Percentiles rank a stretch among this genome's conserved stretches.
These are phyloP conservation scores for Ustilago cynodontis DNA, from an alignment of 1,284 basidiomycete species.

Conservation along the genomic window DNA sequence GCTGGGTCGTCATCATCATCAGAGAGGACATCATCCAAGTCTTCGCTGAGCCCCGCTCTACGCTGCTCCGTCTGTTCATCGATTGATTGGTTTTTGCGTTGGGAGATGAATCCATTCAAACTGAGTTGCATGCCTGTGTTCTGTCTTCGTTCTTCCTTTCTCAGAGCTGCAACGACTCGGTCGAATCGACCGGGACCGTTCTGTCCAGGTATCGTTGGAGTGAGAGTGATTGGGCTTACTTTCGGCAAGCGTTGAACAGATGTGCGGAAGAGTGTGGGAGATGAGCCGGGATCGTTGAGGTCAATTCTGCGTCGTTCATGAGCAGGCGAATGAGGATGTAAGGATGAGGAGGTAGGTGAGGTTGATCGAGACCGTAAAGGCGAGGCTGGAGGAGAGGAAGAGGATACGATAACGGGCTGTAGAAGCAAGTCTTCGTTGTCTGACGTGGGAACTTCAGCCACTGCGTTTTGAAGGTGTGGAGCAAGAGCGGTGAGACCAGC, in stretches of 20 bases:
- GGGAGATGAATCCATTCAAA: conserved; percentile 14
- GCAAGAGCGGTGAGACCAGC: not conserved
- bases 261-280: not conserved
- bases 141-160: conserved; percentile 24
- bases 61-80: not conserved
- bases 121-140: conserved; percentile 31
- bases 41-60: conserved; percentile 18
- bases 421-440: conserved; percentile 40
- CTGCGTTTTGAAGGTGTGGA: not conserved
- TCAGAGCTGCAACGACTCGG: conserved; percentile 30
- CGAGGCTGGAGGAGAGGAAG: conserved; percentile 1
- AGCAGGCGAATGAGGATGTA: not conserved
- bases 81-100: not conserved
- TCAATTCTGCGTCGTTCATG: conserved; percentile 6
- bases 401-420: conserved; percentile 6
- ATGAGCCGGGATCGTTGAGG: not conserved
- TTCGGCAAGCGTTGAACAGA: not conserved
- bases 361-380: not conserved
- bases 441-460: conserved; percentile 22
- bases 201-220: not conserved
- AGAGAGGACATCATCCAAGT: conserved; percentile 28
- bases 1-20: conserved; percentile 23
- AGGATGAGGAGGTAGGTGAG: not conserved
- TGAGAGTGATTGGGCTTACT: conserved; percentile 30
- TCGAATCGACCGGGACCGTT: conserved; percentile 12